Percentiles rank a stretch among this genome's conserved stretches.
These are phyloP conservation scores for Corniculantispora saksenae DNA, from an alignment of 2,329 filamentous ascomycete species.

Conservation along the genomic window DNA sequence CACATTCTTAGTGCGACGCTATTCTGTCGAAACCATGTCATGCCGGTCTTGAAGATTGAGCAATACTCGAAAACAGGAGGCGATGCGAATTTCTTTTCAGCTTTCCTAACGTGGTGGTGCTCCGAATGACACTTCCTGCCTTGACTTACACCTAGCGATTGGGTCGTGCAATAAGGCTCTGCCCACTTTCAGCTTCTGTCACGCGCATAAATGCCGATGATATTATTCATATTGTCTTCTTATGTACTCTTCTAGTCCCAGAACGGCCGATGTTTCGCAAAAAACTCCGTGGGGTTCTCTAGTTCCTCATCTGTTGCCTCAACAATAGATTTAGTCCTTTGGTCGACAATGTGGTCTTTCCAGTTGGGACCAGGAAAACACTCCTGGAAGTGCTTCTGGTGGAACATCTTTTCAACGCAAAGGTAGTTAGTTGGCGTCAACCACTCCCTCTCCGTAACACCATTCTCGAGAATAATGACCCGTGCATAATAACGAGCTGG, in stretches of 20 bases:
- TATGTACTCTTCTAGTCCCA: not conserved
- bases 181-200: not conserved
- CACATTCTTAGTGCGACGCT: too few species aligned
- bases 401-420: not conserved
- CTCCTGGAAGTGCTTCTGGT: not conserved
- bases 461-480: not conserved
- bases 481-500: not conserved
- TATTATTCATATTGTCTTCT: not conserved
- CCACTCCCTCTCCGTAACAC: not conserved
- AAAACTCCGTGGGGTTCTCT: not conserved
- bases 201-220: not conserved
- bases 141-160: not conserved
- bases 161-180: not conserved
- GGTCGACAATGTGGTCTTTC: not conserved
- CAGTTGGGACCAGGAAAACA: not conserved
- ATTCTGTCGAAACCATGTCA: not conserved
- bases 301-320: slow-evolving; percentile 3
- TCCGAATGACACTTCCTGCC: not conserved
- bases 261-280: not conserved
- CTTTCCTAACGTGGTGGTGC: not conserved
- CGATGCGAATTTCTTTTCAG: not conserved
- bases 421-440: slow-evolving; percentile 12
- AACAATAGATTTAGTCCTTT: not conserved
- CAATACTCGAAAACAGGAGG: not conserved
- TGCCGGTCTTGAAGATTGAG: not conserved